Percentiles rank a stretch among this genome's conserved stretches.
Conservation (phyloP, 768 basidiomycete species). For the Pleurotus giganteus region DNA sequence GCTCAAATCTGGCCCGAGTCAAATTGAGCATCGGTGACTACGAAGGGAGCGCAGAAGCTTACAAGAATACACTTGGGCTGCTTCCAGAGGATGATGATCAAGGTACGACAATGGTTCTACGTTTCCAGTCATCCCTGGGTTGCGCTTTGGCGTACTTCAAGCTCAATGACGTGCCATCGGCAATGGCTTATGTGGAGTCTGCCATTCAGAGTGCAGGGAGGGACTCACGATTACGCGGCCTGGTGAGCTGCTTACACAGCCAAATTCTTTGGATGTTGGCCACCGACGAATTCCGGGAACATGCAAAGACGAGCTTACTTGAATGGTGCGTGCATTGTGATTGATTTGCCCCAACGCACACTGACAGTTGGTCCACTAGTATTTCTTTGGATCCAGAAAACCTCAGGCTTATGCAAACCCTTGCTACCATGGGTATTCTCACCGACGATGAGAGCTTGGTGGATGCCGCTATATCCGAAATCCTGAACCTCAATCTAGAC, state of each 20-base stretch:
- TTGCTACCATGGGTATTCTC: conserved; percentile 89
- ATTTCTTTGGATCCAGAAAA: conserved; percentile 78
- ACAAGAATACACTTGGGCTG: conserved; percentile 71
- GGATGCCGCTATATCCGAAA: conserved; percentile 84
- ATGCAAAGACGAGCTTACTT: conserved; percentile 74
- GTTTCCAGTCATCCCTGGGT: conserved; percentile 67
- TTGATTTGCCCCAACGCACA: background rate
- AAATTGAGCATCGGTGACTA: conserved; percentile 60
- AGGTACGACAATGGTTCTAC: conserved; percentile 37
- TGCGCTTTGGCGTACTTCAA: conserved; percentile 72
- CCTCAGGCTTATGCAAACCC: conserved; percentile 73
- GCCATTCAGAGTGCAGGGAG: conserved; percentile 57
- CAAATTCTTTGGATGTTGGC: conserved; percentile 84
- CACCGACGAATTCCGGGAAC: conserved; percentile 71
- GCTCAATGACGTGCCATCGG: conserved; percentile 56
- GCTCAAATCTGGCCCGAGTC: conserved; percentile 78
- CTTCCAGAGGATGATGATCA: conserved; percentile 48
- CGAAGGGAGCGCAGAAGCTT: conserved; percentile 61
- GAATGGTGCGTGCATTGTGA: conserved; percentile 60
- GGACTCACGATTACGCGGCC: conserved; percentile 51
- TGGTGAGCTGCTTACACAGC: conserved; percentile 76
- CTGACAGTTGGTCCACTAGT: conserved; percentile 35
- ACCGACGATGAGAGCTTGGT: conserved; percentile 75
- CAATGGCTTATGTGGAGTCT: conserved; percentile 65
- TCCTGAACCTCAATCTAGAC: conserved; percentile 67